Conservation (phyloP, 108 stramenopile genomes). For the Cyclotella baltica region DNA sequence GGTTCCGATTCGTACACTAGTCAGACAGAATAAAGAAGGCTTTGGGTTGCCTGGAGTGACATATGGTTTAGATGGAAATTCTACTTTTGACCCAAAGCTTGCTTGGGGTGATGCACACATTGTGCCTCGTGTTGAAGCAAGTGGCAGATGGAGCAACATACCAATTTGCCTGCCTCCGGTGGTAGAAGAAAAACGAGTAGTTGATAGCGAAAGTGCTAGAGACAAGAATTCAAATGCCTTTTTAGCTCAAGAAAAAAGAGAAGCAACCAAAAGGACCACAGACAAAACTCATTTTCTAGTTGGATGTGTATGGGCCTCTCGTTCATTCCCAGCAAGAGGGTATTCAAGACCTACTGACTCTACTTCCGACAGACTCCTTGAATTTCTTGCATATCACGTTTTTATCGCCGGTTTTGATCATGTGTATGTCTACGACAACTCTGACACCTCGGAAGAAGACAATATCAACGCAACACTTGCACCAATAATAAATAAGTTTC, state of each 20-base stretch:
- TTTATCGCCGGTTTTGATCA: slow-evolving; percentile 80
- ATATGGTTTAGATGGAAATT: neutral
- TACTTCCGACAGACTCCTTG: slow-evolving; percentile 50
- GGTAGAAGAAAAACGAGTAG: neutral
- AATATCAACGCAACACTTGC: slow-evolving; percentile 36
- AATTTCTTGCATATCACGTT: slow-evolving; percentile 67
- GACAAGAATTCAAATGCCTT: neutral
- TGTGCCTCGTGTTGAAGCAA: slow-evolving; percentile 42
- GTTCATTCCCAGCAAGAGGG: slow-evolving; percentile 53
- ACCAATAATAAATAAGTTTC: slow-evolving; percentile 45
- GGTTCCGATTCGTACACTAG: slow-evolving; percentile 72
- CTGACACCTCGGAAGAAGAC: slow-evolving; percentile 36
- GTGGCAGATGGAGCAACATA: slow-evolving; percentile 51
- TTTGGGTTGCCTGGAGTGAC: slow-evolving; percentile 36
- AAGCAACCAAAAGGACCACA: too few relatives aligned
- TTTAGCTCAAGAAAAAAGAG: too few relatives aligned
- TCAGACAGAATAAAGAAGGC: slow-evolving; percentile 45
- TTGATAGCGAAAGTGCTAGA: too few relatives aligned
- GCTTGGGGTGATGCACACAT: slow-evolving; percentile 40
- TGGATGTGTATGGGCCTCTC: slow-evolving; percentile 75
- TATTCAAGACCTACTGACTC: slow-evolving; percentile 39
- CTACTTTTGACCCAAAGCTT: slow-evolving; percentile 35
- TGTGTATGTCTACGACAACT: slow-evolving; percentile 84
- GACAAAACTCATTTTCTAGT: slow-evolving; percentile 58
- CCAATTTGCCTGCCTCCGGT: slow-evolving; percentile 36